phyloP scores from a whole-genome alignment of 768 basidiomycete species.

The Bullera alba region DNA sequence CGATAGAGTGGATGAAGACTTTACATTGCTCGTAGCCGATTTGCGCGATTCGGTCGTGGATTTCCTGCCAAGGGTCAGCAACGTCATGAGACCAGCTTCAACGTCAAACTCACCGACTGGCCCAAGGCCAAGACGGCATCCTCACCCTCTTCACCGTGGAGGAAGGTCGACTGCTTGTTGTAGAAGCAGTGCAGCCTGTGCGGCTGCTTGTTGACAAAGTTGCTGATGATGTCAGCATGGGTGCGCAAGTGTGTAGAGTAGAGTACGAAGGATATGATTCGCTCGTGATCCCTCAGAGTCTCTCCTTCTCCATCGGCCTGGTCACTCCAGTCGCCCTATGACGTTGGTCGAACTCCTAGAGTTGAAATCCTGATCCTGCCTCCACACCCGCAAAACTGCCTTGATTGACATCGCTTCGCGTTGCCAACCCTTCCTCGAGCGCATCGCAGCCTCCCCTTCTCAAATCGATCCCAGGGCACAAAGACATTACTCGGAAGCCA shows the following conservation, averaged over 20 bases:
- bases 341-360: too few species aligned
- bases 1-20: constrained; percentile 97
- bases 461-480: not conserved
- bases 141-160: constrained; percentile 96
- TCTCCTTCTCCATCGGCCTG: too few species aligned
- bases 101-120: constrained; percentile 63
- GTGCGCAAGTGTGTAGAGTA: not conserved
- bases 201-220: constrained; percentile 96
- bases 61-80: constrained; percentile 59
- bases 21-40: constrained; percentile 95
- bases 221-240: constrained; percentile 46
- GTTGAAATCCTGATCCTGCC: too few species aligned
- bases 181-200: constrained; percentile 97
- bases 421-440: not conserved
- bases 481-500: not conserved
- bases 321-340: too few species aligned
- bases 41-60: constrained; percentile 89
- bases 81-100: not conserved
- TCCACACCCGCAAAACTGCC: too few species aligned
- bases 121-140: constrained; percentile 81
- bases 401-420: not conserved
- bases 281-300: not conserved
- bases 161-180: constrained; percentile 93
- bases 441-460: not conserved
- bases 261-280: constrained; percentile 1